phyloP scores from a whole-genome alignment of 192 early-diverging fungal genomes.

The Coemansia sp. region DNA sequence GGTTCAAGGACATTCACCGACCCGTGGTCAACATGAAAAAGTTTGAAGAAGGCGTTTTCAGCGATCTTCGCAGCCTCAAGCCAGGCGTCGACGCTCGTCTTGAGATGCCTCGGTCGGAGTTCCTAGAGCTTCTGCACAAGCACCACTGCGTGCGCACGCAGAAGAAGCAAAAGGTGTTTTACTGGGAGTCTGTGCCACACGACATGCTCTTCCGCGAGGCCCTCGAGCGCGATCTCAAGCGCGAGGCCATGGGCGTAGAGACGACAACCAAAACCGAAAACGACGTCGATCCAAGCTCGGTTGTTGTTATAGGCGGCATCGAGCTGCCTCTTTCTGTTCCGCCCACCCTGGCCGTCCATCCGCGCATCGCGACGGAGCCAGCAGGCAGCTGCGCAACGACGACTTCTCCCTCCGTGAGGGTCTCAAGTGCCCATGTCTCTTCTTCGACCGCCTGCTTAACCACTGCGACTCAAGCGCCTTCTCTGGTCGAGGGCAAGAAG shows the following conservation, averaged over 20 bases:
- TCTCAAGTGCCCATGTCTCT: conserved; percentile 22
- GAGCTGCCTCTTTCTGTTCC: conserved; percentile 52
- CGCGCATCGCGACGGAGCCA: conserved; percentile 2
- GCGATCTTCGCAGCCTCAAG: conserved; percentile 91
- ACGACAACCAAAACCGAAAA: conserved; percentile 64
- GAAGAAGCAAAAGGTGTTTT: conserved; percentile 99
- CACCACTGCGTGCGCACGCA: conserved; percentile 96
- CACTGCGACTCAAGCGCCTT: neutral
- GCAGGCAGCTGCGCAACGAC: neutral
- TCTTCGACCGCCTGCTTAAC: neutral
- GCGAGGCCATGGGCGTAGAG: conserved; percentile 81
- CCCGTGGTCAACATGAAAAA: conserved; percentile 89
- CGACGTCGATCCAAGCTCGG: conserved; percentile 26
- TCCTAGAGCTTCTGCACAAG: conserved; percentile 92
- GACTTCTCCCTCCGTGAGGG: conserved; percentile 1
- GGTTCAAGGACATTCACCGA: conserved; percentile 86
- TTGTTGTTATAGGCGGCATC: conserved; percentile 48
- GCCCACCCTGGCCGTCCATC: conserved; percentile 46
- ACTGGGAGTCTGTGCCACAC: conserved; percentile 93
- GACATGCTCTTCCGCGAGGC: conserved; percentile 94
- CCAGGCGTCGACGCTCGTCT: conserved; percentile 89
- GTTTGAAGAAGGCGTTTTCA: conserved; percentile 98
- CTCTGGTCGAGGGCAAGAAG: neutral
- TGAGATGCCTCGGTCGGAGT: conserved; percentile 90
- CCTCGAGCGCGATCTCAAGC: conserved; percentile 92